Conservation (phyloP, 2,329 filamentous ascomycete species). For the Venturia oleaginea region DNA sequence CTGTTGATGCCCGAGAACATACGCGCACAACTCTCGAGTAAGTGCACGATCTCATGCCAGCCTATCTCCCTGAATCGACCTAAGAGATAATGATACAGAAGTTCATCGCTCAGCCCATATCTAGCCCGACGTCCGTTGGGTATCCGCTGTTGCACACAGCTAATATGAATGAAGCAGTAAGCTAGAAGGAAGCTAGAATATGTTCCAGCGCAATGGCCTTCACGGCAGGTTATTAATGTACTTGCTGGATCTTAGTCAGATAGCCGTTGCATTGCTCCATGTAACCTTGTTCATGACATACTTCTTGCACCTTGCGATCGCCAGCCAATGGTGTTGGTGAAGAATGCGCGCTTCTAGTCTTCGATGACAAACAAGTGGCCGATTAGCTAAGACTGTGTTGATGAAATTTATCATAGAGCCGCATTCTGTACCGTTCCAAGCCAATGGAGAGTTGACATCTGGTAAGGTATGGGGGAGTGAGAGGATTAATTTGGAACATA, state of each 20-base stretch:
- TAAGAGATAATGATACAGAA: neutral
- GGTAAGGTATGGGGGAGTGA: too few relatives aligned
- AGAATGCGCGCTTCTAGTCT: neutral
- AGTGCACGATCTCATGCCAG: neutral
- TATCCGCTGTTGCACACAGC: neutral
- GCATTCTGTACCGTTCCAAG: neutral
- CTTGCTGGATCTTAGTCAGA: neutral
- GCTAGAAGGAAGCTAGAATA: constrained; percentile 6
- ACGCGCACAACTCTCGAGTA: neutral
- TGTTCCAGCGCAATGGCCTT: neutral
- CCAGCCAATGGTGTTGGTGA: neutral
- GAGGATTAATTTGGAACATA: too few relatives aligned
- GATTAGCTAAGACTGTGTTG: neutral
- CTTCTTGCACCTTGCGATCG: neutral
- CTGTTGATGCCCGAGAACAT: neutral
- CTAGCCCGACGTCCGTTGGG: neutral
- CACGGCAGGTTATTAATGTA: neutral
- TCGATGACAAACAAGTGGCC: neutral
- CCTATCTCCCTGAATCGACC: neutral
- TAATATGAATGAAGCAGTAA: constrained; percentile 4
- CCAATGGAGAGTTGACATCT: neutral
- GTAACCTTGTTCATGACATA: constrained; percentile 3
- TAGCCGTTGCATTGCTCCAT: neutral
- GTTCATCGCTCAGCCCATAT: neutral
- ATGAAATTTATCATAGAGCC: neutral